These are phyloP conservation scores for Rhynchosporium secalis DNA, from an alignment of 2,329 filamentous ascomycete genomes.

Conservation along the genomic window DNA sequence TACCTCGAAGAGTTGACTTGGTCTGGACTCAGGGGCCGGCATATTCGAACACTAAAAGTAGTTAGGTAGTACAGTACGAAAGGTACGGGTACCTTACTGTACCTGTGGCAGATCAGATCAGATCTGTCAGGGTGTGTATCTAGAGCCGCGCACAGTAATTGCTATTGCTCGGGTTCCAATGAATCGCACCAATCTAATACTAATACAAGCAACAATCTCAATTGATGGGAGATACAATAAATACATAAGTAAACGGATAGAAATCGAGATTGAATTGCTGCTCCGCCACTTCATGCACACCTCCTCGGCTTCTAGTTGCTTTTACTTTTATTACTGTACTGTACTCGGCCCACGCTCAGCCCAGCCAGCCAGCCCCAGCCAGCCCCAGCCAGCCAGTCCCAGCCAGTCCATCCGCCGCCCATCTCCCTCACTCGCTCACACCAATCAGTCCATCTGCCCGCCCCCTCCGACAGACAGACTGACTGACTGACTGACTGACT, in stretches of 20 bases:
- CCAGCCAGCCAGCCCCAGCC: slow-evolving; percentile 6
- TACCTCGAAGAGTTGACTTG: not conserved
- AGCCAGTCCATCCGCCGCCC: too few relatives aligned
- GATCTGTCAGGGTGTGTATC: slow-evolving; percentile 1
- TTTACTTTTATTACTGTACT: not conserved
- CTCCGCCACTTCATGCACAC: slow-evolving; percentile 7
- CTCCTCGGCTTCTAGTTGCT: not conserved
- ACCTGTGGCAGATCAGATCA: not conserved
- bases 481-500: not conserved
- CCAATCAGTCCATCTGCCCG: too few relatives aligned
- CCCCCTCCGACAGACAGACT: too few relatives aligned
- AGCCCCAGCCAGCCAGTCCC: too few relatives aligned
- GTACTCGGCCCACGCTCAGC: slow-evolving; percentile 5
- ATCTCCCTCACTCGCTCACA: too few relatives aligned
- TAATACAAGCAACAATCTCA: too few relatives aligned
- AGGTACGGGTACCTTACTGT: not conserved
- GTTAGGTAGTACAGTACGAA: not conserved
- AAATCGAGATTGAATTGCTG: not conserved
- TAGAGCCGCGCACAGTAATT: slow-evolving; percentile 3
- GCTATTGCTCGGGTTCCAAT: slow-evolving; percentile 7
- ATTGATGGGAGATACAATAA: too few relatives aligned
- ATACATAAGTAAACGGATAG: too few relatives aligned
- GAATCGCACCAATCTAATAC: not conserved
- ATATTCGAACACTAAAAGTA: not conserved
- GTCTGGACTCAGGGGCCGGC: not conserved